Evolutionary conservation across 2,329 filamentous ascomycete species (phyloP).

Genomic region (Aspergillus proliferans): DNA sequence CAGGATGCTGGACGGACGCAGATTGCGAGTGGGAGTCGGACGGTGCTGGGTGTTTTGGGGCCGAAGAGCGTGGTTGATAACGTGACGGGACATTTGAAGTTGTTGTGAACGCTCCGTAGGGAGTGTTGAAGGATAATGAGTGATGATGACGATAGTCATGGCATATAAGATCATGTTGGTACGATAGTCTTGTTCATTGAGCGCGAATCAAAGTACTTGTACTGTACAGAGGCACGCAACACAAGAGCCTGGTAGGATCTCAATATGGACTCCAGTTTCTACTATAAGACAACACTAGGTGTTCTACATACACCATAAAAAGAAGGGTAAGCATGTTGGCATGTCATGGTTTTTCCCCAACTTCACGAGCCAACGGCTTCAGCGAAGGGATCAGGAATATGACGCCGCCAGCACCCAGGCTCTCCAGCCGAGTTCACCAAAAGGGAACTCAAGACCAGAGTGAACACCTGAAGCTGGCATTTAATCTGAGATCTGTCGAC

Average conservation of each 20-base stretch:
- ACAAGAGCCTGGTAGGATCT: too few relatives aligned
- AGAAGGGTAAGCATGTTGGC: constrained; percentile 52
- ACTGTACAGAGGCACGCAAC: too few relatives aligned
- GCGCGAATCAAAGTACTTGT: too few relatives aligned
- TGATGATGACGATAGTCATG: not conserved
- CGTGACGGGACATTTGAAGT: constrained; percentile 77
- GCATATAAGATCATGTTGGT: not conserved
- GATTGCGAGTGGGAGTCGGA: constrained; percentile 87
- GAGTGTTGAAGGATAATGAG: not conserved
- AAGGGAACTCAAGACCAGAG: constrained; percentile 60
- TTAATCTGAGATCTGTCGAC: constrained; percentile 94
- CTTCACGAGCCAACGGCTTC: constrained; percentile 86
- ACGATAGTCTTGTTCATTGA: too few relatives aligned
- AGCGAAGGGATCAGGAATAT: constrained; percentile 88
- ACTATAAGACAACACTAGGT: not conserved
- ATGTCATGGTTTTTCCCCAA: constrained; percentile 81
- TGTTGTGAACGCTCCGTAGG: constrained; percentile 53
- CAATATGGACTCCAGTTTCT: not conserved
- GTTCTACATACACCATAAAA: too few relatives aligned
- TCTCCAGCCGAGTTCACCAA: constrained; percentile 61
- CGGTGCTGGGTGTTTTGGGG: constrained; percentile 76
- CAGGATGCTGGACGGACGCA: constrained; percentile 95
- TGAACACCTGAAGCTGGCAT: constrained; percentile 45
- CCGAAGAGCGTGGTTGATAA: constrained; percentile 81
- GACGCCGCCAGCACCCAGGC: constrained; percentile 55